phyloP scores from a whole-genome alignment of 352 stramenopile species.

The Phytophthora cryptogea region DNA sequence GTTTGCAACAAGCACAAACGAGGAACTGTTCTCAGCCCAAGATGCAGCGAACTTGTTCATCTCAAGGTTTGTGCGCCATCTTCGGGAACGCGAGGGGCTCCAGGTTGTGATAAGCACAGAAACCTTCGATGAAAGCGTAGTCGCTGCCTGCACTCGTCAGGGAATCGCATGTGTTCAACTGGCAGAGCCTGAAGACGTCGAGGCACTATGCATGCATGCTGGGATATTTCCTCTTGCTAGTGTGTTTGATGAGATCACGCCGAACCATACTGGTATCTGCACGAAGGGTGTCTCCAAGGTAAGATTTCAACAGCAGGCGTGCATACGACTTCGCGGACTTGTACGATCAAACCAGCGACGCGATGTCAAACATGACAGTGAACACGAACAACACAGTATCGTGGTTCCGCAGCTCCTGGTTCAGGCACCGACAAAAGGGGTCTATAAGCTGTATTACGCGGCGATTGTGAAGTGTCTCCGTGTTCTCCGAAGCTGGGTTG shows the following conservation, averaged over 20 bases:
- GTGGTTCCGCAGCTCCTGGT: conserved; percentile 60
- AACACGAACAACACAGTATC: not conserved
- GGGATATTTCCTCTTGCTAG: conserved; percentile 50
- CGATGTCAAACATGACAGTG: not conserved
- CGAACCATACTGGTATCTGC: conserved; percentile 46
- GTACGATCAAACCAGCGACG: conserved; percentile 1
- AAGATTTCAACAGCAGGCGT: conserved; percentile 46
- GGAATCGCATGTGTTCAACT: conserved; percentile 67
- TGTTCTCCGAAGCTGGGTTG: conserved; percentile 51
- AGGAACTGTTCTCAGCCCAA: conserved; percentile 34
- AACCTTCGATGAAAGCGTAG: conserved; percentile 46
- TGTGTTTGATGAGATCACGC: conserved; percentile 52
- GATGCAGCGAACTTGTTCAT: conserved; percentile 34
- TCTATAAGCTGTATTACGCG: conserved; percentile 74
- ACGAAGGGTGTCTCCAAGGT: conserved; percentile 30
- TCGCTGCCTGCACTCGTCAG: conserved; percentile 45
- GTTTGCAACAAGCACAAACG: conserved; percentile 21
- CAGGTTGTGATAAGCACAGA: conserved; percentile 56
- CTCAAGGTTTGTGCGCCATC: conserved; percentile 26
- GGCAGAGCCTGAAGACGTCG: conserved; percentile 55
- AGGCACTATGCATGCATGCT: conserved; percentile 41
- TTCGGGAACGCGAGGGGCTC: conserved; percentile 33
- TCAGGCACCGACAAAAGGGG: conserved; percentile 54
- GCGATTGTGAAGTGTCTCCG: conserved; percentile 60
- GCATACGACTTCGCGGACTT: conserved; percentile 46